phyloP scores from a whole-genome alignment of 768 basidiomycete species.

The Symmetrospora coprosmae region DNA sequence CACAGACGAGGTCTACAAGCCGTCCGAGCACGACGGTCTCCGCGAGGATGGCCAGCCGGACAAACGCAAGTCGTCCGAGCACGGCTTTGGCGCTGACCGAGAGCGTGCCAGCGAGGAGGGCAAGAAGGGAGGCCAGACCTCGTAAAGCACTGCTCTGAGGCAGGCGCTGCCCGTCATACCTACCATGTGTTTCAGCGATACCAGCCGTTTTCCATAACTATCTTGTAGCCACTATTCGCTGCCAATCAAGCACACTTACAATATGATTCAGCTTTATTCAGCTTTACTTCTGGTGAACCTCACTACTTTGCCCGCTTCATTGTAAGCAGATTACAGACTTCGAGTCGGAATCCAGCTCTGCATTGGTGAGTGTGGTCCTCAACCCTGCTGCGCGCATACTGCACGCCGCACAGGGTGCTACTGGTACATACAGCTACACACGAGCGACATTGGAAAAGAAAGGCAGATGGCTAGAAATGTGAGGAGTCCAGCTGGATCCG shows the following conservation, averaged over 20 bases:
- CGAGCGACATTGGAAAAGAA: too few relatives aligned
- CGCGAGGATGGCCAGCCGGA: slow-evolving; percentile 19
- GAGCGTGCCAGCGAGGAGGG: slow-evolving; percentile 31
- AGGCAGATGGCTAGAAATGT: not conserved
- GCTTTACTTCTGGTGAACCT: too few relatives aligned
- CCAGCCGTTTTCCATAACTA: not conserved
- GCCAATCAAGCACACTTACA: not conserved
- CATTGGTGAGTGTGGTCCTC: too few relatives aligned
- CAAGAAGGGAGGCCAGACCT: slow-evolving; percentile 33
- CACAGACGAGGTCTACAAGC: too few relatives aligned
- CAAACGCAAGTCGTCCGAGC: slow-evolving; percentile 38
- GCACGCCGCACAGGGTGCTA: too few relatives aligned
- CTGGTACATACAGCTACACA: too few relatives aligned
- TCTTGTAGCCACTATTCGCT: not conserved
- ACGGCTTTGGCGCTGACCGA: slow-evolving; percentile 31
- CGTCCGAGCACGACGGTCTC: slow-evolving; percentile 21
- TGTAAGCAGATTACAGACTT: too few relatives aligned
- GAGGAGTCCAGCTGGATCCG: not conserved
- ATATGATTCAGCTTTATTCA: too few relatives aligned
- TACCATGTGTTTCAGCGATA: not conserved
- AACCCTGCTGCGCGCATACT: too few relatives aligned
- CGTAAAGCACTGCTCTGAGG: not conserved
- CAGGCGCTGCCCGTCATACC: too few relatives aligned
- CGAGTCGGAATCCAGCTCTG: too few relatives aligned
- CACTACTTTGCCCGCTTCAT: too few relatives aligned